Percentiles rank a stretch among this genome's conserved stretches.
These are phyloP conservation scores for Rhizodiscina lignyota DNA, from an alignment of 495 filamentous ascomycete genomes.

Conservation along the genomic window DNA sequence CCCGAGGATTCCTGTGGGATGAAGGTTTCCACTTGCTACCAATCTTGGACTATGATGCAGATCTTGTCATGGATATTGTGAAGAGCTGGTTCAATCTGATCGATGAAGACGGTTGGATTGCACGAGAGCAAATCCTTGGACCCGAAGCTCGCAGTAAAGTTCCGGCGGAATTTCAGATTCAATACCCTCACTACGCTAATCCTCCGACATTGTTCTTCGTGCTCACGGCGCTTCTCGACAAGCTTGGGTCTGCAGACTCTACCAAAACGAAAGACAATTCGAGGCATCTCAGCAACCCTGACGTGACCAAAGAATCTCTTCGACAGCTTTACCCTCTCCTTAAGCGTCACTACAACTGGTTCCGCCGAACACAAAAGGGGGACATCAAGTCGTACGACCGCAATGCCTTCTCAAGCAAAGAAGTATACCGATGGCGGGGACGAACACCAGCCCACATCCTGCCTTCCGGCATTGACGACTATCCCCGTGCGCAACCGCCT, in stretches of 20 bases:
- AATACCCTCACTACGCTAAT: conserved; percentile 97
- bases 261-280: background rate
- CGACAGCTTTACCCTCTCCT: conserved; percentile 78
- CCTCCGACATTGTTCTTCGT: conserved; percentile 93
- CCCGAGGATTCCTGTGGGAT: conserved; percentile 92
- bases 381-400: conserved; percentile 86
- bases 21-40: conserved; percentile 94
- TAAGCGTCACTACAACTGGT: conserved; percentile 85
- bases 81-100: conserved; percentile 92
- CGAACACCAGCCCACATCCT: conserved; percentile 73
- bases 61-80: conserved; percentile 82
- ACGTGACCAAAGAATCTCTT: conserved; percentile 57
- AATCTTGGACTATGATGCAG: conserved; percentile 82
- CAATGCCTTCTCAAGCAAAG: conserved; percentile 66
- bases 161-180: conserved; percentile 82
- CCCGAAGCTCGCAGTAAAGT: conserved; percentile 93
- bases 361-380: conserved; percentile 76
- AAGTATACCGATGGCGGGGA: conserved; percentile 93
- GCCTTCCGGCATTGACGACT: conserved; percentile 89
- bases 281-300: conserved; percentile 36
- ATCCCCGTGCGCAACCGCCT: conserved; percentile 86
- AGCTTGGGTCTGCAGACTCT: conserved; percentile 25
- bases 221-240: conserved; percentile 65
- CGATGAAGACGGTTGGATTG: conserved; percentile 97
- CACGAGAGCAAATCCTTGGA: conserved; percentile 88